A percentile compares a stretch with the other conserved stretches of the same genome.
phyloP scores from a whole-genome alignment of 805 yeast genomes.

The Lipomyces starkeyi region DNA sequence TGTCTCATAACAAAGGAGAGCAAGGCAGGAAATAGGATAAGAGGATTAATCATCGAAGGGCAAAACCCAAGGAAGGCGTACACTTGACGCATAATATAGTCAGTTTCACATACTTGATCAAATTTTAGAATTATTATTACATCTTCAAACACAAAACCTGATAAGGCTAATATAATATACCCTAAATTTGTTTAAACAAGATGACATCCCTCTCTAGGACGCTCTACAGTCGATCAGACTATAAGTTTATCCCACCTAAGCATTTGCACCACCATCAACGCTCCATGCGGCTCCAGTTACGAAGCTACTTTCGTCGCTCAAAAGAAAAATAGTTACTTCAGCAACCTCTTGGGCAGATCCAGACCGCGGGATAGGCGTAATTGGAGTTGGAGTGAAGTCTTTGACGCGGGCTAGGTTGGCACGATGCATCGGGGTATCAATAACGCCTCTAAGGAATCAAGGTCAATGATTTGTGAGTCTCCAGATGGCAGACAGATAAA shows the following conservation, averaged over 20 bases:
- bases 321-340: neutral
- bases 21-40: too few species aligned
- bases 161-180: too few species aligned
- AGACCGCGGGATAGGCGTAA: neutral
- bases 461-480: neutral
- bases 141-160: too few species aligned
- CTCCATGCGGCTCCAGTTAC: neutral
- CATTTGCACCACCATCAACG: neutral
- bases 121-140: too few species aligned
- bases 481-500: neutral
- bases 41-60: too few species aligned
- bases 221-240: too few species aligned
- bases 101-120: too few species aligned
- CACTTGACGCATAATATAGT: too few species aligned
- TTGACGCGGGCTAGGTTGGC: conserved; percentile 2
- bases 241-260: neutral
- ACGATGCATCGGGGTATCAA: neutral
- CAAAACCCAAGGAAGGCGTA: too few species aligned
- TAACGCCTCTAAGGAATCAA: neutral
- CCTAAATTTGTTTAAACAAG: too few species aligned
- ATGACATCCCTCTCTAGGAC: too few species aligned
- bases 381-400: neutral
- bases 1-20: too few species aligned
- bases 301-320: conserved; percentile 1
- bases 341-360: conserved; percentile 1